Percentiles rank a stretch among this genome's conserved stretches.
These are phyloP conservation scores for Fusarium robinianum DNA, from an alignment of 2,329 filamentous ascomycete genomes.

Conservation along the genomic window DNA sequence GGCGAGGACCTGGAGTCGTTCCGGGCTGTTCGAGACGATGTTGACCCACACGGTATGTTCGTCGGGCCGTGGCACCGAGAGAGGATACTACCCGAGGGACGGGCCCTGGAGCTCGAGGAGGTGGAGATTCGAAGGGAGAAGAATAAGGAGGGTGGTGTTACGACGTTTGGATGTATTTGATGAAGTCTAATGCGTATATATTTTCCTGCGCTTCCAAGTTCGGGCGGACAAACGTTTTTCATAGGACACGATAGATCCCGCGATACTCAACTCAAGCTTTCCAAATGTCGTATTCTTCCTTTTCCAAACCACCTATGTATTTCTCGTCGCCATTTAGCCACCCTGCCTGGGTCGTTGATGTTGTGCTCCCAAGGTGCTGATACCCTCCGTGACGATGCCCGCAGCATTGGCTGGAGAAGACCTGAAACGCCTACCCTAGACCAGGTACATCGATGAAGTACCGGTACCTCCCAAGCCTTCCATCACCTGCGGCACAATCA, in stretches of 20 bases:
- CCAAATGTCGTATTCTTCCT: too few species aligned
- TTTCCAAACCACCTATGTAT: too few species aligned
- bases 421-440: too few species aligned
- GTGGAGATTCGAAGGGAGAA: slow-evolving; percentile 39
- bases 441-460: slow-evolving; percentile 21
- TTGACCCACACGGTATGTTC: slow-evolving; percentile 84
- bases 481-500: neutral
- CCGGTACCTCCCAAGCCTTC: slow-evolving; percentile 14
- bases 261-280: too few species aligned
- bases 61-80: slow-evolving; percentile 87
- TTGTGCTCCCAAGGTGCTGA: too few species aligned
- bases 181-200: slow-evolving; percentile 1
- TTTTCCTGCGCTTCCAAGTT: too few species aligned
- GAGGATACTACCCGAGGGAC: slow-evolving; percentile 56
- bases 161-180: slow-evolving; percentile 33
- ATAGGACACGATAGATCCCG: too few species aligned
- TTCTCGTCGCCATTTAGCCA: too few species aligned
- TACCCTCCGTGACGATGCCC: too few species aligned
- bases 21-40: slow-evolving; percentile 68
- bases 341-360: too few species aligned
- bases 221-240: too few species aligned
- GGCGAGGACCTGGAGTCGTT: slow-evolving; percentile 69
- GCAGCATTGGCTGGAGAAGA: too few species aligned
- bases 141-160: slow-evolving; percentile 35
- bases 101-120: slow-evolving; percentile 45